phyloP scores from a whole-genome alignment of 2,329 filamentous ascomycete species.

The Triangularia setosa region DNA sequence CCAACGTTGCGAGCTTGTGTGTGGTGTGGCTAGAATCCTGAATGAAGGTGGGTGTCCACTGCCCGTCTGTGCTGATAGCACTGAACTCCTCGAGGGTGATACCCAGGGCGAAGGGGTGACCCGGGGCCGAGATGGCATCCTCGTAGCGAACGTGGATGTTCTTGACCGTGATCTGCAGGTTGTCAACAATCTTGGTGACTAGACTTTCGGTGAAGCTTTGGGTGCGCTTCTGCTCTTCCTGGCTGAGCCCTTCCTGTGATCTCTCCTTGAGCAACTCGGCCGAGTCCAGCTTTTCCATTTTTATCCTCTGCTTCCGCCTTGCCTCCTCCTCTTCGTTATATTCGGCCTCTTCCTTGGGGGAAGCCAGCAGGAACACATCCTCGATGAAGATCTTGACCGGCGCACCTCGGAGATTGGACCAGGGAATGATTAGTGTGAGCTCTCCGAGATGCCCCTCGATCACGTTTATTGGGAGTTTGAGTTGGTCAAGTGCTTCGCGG shows the following conservation, averaged over 20 bases:
- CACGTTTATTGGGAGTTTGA: slow-evolving; percentile 94
- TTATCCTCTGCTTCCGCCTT: slow-evolving; percentile 78
- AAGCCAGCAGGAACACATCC: slow-evolving; percentile 92
- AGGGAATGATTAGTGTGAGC: slow-evolving; percentile 89
- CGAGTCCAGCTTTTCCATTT: slow-evolving; percentile 98
- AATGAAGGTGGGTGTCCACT: slow-evolving; percentile 96
- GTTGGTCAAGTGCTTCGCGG: slow-evolving; percentile 91
- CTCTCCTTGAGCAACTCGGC: slow-evolving; percentile 91
- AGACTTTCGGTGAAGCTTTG: slow-evolving; percentile 96
- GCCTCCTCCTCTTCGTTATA: slow-evolving; percentile 94
- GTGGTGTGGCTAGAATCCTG: slow-evolving; percentile 78
- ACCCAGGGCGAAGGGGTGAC: slow-evolving; percentile 90
- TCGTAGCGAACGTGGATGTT: slow-evolving; percentile 99
- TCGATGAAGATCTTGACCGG: slow-evolving; percentile 94
- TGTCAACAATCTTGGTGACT: slow-evolving; percentile 95
- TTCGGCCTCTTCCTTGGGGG: slow-evolving; percentile 89
- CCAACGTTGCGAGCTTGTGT: slow-evolving; percentile 89
- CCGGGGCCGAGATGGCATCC: slow-evolving; percentile 90
- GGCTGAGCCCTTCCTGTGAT: slow-evolving; percentile 86
- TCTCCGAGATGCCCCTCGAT: slow-evolving; percentile 90
- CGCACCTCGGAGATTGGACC: slow-evolving; percentile 92
- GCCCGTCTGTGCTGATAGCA: slow-evolving; percentile 88
- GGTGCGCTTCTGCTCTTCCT: slow-evolving; percentile 94
- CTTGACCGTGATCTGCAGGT: slow-evolving; percentile 94
- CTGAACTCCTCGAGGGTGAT: slow-evolving; percentile 94